Percentiles rank a stretch among this genome's conserved stretches.
Evolutionary conservation across 2,329 filamentous ascomycete genomes (phyloP).

Genomic region (Coniochaeta sp.): DNA sequence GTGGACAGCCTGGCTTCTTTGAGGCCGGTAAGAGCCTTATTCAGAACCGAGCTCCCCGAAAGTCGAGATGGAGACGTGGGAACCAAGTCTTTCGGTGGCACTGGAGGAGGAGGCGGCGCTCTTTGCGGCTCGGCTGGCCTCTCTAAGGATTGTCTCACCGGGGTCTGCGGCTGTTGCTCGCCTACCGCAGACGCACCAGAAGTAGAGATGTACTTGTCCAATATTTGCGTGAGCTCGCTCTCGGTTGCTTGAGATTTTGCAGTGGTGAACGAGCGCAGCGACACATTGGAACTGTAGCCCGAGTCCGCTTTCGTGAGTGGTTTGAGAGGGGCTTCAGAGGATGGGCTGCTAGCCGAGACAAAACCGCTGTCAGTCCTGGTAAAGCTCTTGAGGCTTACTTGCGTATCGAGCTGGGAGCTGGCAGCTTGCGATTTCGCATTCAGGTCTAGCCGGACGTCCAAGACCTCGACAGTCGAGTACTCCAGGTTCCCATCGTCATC

Average conservation of each 20-base stretch:
- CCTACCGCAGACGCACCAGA: not conserved
- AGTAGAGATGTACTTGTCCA: conserved; percentile 4
- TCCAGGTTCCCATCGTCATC: conserved; percentile 27
- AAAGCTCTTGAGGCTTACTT: conserved; percentile 15
- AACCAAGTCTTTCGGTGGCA: conserved; percentile 25
- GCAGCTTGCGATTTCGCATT: conserved; percentile 31
- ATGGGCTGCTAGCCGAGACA: conserved; percentile 30
- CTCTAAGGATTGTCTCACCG: not conserved
- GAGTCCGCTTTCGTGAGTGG: conserved; percentile 51
- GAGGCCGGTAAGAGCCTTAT: not conserved
- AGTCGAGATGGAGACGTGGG: conserved; percentile 4
- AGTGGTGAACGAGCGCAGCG: conserved; percentile 43
- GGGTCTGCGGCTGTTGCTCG: conserved; percentile 10
- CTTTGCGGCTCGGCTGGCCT: conserved; percentile 5
- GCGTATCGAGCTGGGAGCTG: conserved; percentile 10
- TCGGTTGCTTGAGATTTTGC: conserved; percentile 20
- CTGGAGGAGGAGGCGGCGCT: conserved; percentile 22
- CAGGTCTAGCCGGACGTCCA: conserved; percentile 33
- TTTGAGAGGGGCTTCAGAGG: conserved; percentile 31
- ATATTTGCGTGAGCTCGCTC: conserved; percentile 12
- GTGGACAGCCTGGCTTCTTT: conserved; percentile 1
- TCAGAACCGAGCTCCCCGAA: not conserved
- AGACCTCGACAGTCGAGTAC: conserved; percentile 24
- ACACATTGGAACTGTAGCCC: conserved; percentile 54
- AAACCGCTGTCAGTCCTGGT: conserved; percentile 41